A percentile compares a stretch with the other conserved stretches of the same genome.
Conservation (phyloP, 768 basidiomycete genomes). For the Leccinellum luteum region DNA sequence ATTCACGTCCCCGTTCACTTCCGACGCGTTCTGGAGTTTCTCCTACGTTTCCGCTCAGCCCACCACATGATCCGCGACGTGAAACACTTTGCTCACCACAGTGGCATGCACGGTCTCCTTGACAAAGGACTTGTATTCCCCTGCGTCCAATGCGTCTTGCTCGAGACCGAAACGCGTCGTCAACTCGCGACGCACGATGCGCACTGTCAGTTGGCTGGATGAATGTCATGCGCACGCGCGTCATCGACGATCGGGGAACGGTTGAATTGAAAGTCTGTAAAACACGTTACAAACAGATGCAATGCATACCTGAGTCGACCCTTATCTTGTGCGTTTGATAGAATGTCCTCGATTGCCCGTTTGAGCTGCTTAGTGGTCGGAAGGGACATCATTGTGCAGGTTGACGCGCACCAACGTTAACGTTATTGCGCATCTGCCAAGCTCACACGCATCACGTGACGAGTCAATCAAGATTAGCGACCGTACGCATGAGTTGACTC, state of each 20-base stretch:
- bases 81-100: constrained; percentile 9
- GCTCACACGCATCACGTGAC: constrained; percentile 14
- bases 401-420: neutral
- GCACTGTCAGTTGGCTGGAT: constrained; percentile 39
- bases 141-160: constrained; percentile 40
- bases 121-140: constrained; percentile 46
- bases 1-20: constrained; percentile 6
- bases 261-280: neutral
- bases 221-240: neutral
- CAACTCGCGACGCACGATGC: constrained; percentile 48
- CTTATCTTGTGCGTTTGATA: constrained; percentile 22
- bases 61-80: neutral
- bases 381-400: constrained; percentile 4
- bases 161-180: constrained; percentile 47
- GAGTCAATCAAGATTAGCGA: neutral
- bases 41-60: constrained; percentile 4
- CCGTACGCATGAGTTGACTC: too few relatives aligned
- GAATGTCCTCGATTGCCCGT: constrained; percentile 18
- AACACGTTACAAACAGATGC: neutral
- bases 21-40: constrained; percentile 6
- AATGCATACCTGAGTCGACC: constrained; percentile 19
- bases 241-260: neutral
- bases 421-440: neutral
- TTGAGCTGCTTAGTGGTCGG: constrained; percentile 19
- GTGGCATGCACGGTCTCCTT: constrained; percentile 31